phyloP scores from a whole-genome alignment of 1,284 basidiomycete genomes.

The Gymnopus androsaceus region DNA sequence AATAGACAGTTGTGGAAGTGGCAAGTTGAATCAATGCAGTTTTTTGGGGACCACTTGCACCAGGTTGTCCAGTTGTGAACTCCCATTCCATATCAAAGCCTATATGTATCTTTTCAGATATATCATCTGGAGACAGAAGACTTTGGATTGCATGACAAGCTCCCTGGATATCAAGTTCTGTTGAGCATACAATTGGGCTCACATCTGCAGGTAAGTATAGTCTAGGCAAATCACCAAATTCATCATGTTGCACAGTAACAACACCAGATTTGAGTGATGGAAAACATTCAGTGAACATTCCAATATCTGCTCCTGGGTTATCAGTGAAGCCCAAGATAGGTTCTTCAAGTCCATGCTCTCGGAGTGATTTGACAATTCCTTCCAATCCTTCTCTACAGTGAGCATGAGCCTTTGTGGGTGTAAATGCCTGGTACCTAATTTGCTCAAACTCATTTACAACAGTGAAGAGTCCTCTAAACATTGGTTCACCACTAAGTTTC shows the following conservation, averaged over 20 bases:
- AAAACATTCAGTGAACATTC: constrained; percentile 16
- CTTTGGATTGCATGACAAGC: neutral
- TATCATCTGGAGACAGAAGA: neutral
- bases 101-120: constrained; percentile 8
- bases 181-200: neutral
- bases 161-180: constrained; percentile 10
- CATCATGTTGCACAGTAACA: constrained; percentile 11
- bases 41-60: constrained; percentile 15
- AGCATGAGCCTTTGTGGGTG: constrained; percentile 15
- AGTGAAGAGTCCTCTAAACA: constrained; percentile 18
- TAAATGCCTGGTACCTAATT: constrained; percentile 13
- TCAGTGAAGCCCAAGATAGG: constrained; percentile 19
- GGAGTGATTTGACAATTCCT: too few relatives aligned
- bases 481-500: neutral
- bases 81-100: constrained; percentile 28
- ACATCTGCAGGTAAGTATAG: constrained; percentile 8
- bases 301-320: constrained; percentile 14
- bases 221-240: constrained; percentile 12
- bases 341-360: too few relatives aligned
- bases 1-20: constrained; percentile 1
- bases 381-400: constrained; percentile 15
- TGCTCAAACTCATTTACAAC: constrained; percentile 21
- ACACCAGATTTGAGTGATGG: constrained; percentile 16
- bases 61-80: constrained; percentile 16
- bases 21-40: constrained; percentile 19